Conservation (phyloP, 139 green algal species). For the Coelastrella sp. region DNA sequence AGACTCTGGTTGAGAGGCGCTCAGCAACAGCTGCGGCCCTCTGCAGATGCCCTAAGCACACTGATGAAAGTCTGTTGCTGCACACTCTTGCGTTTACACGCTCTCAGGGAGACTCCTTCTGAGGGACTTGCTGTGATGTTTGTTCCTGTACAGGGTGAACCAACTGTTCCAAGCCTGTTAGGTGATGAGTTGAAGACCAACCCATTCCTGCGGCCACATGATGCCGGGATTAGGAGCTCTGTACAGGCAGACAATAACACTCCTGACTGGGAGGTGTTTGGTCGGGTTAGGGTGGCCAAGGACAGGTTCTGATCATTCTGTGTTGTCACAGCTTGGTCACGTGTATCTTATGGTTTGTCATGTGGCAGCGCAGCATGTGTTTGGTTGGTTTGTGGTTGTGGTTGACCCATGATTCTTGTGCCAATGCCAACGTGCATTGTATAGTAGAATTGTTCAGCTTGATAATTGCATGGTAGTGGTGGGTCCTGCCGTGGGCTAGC, state of each 20-base stretch:
- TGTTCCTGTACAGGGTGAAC: slow-evolving; percentile 57
- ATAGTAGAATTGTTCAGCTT: too few relatives aligned
- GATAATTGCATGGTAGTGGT: too few relatives aligned
- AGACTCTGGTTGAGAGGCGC: too few relatives aligned
- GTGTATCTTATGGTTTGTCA: too few relatives aligned
- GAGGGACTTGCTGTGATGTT: not conserved
- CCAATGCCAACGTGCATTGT: too few relatives aligned
- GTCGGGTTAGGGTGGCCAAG: slow-evolving; percentile 78
- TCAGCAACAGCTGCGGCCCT: too few relatives aligned
- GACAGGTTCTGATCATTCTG: slow-evolving; percentile 85
- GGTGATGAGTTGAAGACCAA: slow-evolving; percentile 89
- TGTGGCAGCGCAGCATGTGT: not conserved
- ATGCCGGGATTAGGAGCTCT: slow-evolving; percentile 65
- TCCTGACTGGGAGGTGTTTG: slow-evolving; percentile 77
- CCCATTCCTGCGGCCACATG: slow-evolving; percentile 86
- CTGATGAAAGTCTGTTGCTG: too few relatives aligned
- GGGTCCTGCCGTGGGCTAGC: too few relatives aligned
- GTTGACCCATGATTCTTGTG: too few relatives aligned
- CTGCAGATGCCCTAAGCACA: too few relatives aligned
- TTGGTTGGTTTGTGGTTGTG: not conserved
- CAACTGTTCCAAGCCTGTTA: slow-evolving; percentile 84
- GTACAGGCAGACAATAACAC: slow-evolving; percentile 64
- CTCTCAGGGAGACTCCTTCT: not conserved
- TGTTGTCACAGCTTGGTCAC: too few relatives aligned
- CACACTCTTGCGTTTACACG: too few relatives aligned